Evolutionary conservation across 768 basidiomycete genomes (phyloP).

Genomic region (Solioccasus polychromus): DNA sequence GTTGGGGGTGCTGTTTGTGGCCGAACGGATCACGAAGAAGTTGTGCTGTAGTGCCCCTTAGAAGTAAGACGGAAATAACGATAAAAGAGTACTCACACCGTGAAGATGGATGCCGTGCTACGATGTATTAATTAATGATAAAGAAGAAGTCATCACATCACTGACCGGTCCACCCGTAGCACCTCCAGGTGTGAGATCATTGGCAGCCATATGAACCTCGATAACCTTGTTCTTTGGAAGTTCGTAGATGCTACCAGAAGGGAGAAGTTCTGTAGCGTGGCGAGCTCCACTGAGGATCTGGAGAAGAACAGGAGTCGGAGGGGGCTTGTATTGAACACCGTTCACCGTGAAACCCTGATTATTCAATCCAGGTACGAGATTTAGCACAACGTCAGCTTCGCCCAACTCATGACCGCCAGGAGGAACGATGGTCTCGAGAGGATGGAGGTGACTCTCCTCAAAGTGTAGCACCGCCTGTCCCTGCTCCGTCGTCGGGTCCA

Average conservation of each 20-base stretch:
- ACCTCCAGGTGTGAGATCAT: too few species aligned
- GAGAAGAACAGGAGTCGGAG: conserved; percentile 50
- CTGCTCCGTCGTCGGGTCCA: conserved; percentile 40
- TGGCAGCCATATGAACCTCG: too few species aligned
- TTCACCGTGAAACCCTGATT: conserved; percentile 22
- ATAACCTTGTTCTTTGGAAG: conserved; percentile 45
- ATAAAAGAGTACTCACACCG: not conserved
- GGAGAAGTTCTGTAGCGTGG: conserved; percentile 47
- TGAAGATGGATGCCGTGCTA: not conserved
- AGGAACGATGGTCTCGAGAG: conserved; percentile 29
- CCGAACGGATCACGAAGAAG: conserved; percentile 35
- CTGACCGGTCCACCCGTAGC: too few species aligned
- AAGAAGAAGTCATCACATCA: not conserved
- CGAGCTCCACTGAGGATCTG: conserved; percentile 56
- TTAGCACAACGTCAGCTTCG: conserved; percentile 40
- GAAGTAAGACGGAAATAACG: not conserved
- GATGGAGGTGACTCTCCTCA: conserved; percentile 39
- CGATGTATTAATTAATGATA: not conserved
- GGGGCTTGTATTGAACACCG: conserved; percentile 32
- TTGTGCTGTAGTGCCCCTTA: conserved; percentile 24
- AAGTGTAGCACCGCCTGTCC: conserved; percentile 31
- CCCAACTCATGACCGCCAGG: conserved; percentile 39
- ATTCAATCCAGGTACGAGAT: conserved; percentile 13
- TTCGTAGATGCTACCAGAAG: conserved; percentile 44
- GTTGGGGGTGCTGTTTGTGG: conserved; percentile 25